These are phyloP conservation scores for Phaeosphaeria sp. DNA, from an alignment of 2,329 filamentous ascomycete species.

Conservation along the genomic window DNA sequence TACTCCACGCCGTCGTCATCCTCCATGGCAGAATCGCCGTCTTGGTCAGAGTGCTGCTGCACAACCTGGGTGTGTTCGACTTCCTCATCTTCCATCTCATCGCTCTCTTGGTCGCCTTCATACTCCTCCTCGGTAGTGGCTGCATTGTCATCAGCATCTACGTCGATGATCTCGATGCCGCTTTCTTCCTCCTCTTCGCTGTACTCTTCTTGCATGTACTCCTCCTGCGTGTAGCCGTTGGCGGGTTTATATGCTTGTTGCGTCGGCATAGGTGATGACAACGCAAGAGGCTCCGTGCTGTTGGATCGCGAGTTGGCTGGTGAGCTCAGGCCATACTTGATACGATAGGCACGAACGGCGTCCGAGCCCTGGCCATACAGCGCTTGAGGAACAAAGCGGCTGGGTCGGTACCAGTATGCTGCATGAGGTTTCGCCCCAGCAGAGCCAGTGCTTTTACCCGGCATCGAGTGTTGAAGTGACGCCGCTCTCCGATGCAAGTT, in stretches of 20 bases:
- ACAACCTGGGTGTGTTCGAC: background rate
- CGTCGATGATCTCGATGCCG: slow-evolving; percentile 15
- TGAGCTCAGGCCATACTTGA: slow-evolving; percentile 24
- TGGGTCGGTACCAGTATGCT: slow-evolving; percentile 40
- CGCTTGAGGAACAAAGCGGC: slow-evolving; percentile 45
- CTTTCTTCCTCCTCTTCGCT: slow-evolving; percentile 14
- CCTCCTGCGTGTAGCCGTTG: slow-evolving; percentile 9
- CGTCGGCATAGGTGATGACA: slow-evolving; percentile 32
- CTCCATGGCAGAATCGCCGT: slow-evolving; percentile 17
- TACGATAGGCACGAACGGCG: slow-evolving; percentile 36
- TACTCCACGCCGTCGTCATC: slow-evolving; percentile 16
- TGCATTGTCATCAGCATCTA: slow-evolving; percentile 14
- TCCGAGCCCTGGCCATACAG: slow-evolving; percentile 44
- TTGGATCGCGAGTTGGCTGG: slow-evolving; percentile 17
- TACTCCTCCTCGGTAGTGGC: slow-evolving; percentile 16
- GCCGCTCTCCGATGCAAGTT: slow-evolving; percentile 24
- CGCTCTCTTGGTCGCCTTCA: slow-evolving; percentile 13
- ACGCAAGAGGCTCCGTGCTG: slow-evolving; percentile 25
- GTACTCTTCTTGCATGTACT: slow-evolving; percentile 13
- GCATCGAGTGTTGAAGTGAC: slow-evolving; percentile 13
- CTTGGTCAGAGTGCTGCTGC: slow-evolving; percentile 1
- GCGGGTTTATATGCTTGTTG: slow-evolving; percentile 27
- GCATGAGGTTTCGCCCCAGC: slow-evolving; percentile 23
- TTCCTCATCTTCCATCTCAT: slow-evolving; percentile 11
- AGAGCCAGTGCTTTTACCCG: slow-evolving; percentile 20